Evolutionary conservation across 352 stramenopile genomes (phyloP).

Genomic region (Achlya hypogyna): DNA sequence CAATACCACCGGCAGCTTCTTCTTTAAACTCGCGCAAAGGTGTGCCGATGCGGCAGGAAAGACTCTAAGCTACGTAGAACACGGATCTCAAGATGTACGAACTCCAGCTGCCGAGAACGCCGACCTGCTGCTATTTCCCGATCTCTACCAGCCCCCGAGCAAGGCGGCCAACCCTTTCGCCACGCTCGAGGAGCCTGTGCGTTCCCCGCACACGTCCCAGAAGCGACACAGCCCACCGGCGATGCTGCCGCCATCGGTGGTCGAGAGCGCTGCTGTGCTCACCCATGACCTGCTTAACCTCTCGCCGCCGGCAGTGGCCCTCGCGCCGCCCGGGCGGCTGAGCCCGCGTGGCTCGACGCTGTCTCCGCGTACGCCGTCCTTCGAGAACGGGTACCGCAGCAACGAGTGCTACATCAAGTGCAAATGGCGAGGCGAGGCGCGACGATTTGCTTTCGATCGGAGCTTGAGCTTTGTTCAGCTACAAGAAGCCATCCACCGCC

Average conservation of each 20-base stretch:
- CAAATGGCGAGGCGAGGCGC: constrained; percentile 46
- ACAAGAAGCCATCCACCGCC: constrained; percentile 25
- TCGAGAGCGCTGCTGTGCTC: not conserved
- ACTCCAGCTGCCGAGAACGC: not conserved
- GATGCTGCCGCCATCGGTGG: not conserved
- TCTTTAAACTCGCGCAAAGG: not conserved
- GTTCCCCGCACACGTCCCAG: not conserved
- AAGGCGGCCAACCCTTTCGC: not conserved
- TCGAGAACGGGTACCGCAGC: constrained; percentile 3
- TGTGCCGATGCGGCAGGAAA: not conserved
- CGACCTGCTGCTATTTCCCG: not conserved
- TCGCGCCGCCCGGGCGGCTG: constrained; percentile 10
- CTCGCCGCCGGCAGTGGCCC: not conserved
- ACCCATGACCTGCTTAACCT: constrained; percentile 11
- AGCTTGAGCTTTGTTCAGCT: constrained; percentile 29
- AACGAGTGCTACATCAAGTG: constrained; percentile 40
- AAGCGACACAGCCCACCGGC: not conserved
- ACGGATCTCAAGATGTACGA: not conserved
- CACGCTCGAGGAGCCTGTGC: not conserved
- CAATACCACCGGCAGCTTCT: too few species aligned
- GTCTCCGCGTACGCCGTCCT: constrained; percentile 19
- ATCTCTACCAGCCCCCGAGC: not conserved
- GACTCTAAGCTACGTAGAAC: too few species aligned
- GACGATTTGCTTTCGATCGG: constrained; percentile 33
- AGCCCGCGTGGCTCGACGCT: constrained; percentile 14